Evolutionary conservation across 75 land plant species (phyloP).

Genomic region (Sequoia sempervirens): DNA sequence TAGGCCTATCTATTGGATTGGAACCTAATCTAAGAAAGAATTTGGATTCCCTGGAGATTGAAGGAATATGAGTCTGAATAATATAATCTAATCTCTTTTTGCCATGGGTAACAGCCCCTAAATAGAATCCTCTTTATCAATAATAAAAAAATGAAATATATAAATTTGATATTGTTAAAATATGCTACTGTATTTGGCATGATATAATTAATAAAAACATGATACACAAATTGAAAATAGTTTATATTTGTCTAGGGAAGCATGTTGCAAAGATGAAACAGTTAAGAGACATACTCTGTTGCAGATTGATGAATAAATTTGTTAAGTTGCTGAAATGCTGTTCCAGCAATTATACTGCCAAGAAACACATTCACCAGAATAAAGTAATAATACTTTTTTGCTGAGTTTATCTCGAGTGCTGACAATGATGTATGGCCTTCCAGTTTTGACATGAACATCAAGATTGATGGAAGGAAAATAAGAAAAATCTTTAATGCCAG

Average conservation of each 20-base stretch:
- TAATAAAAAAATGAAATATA: background rate
- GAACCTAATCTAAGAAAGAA: no score
- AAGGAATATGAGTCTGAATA: no score
- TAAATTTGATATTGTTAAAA: background rate
- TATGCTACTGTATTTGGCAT: background rate
- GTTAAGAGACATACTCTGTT: conserved; percentile 23
- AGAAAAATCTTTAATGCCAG: conserved; percentile 55
- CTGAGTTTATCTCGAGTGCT: conserved; percentile 44
- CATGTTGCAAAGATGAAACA: background rate
- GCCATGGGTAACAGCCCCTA: background rate
- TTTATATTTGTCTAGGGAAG: background rate
- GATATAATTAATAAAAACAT: background rate
- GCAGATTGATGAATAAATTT: conserved; percentile 37
- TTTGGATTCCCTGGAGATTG: no score
- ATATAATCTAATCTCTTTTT: background rate
- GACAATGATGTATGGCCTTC: conserved; percentile 50
- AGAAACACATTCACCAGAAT: conserved; percentile 59
- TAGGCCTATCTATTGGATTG: no score
- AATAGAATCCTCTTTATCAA: background rate
- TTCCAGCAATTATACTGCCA: conserved; percentile 56
- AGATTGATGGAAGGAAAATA: conserved; percentile 40
- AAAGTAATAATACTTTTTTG: conserved; percentile 56
- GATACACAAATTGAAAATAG: background rate
- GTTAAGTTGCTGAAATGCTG: conserved; percentile 53
- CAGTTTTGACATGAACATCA: conserved; percentile 63